Evolutionary conservation across 768 basidiomycete genomes (phyloP).

Genomic region (Podaxis sp.): DNA sequence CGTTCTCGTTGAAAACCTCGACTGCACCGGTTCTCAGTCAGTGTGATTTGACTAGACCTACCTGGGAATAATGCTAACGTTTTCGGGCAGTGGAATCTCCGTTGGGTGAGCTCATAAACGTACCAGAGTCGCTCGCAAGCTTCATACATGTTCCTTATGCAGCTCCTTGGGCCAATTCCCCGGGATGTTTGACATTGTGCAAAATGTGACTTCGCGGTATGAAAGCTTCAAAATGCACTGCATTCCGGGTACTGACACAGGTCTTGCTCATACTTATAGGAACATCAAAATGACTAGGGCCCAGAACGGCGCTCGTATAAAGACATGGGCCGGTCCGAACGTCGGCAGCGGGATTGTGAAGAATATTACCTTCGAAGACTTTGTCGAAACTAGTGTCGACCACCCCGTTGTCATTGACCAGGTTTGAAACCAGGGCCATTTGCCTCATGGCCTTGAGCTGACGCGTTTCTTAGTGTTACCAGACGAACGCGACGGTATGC

Average conservation of each 20-base stretch:
- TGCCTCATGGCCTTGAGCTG: not conserved
- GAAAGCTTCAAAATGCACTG: conserved; percentile 13
- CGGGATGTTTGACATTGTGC: conserved; percentile 53
- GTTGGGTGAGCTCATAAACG: conserved; percentile 29
- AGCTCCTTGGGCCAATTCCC: conserved; percentile 57
- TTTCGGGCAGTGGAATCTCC: conserved; percentile 43
- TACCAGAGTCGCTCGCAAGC: not conserved
- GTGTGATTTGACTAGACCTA: conserved; percentile 12
- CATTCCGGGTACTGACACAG: not conserved
- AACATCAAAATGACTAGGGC: conserved; percentile 59
- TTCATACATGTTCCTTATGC: not conserved
- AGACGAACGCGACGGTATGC: conserved; percentile 41
- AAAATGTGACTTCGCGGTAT: conserved; percentile 51
- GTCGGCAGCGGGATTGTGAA: conserved; percentile 56
- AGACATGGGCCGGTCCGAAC: conserved; percentile 58
- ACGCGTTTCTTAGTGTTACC: conserved; percentile 37
- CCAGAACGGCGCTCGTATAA: conserved; percentile 65
- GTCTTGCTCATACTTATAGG: conserved; percentile 25
- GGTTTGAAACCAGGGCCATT: conserved; percentile 21
- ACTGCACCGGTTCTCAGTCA: conserved; percentile 58
- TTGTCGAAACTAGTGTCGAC: conserved; percentile 49
- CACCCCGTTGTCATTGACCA: conserved; percentile 59
- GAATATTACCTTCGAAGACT: conserved; percentile 51
- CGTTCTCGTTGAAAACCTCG: conserved; percentile 49
- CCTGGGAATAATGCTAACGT: not conserved